phyloP scores from a whole-genome alignment of 1,139 yeast species.

The Candida sp. region DNA sequence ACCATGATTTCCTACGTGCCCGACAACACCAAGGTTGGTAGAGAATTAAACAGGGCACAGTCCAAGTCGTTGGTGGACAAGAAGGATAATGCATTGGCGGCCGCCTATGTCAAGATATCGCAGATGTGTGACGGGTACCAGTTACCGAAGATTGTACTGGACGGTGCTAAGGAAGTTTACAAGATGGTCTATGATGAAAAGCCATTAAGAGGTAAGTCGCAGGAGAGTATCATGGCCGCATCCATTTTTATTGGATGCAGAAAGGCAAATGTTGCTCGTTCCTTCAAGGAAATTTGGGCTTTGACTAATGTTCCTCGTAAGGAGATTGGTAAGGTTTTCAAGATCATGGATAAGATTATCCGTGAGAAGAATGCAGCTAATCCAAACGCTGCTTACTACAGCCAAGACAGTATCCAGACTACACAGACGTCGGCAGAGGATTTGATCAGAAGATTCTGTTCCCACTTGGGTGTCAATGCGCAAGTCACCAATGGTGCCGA shows the following conservation, averaged over 20 bases:
- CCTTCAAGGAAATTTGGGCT: slow-evolving; percentile 96
- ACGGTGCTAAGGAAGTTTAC: slow-evolving; percentile 96
- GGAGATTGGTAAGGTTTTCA: slow-evolving; percentile 90
- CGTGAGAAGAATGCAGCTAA: slow-evolving; percentile 63
- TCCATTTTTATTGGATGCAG: slow-evolving; percentile 95
- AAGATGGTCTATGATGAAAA: slow-evolving; percentile 91
- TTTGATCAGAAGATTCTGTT: slow-evolving; percentile 94
- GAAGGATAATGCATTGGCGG: slow-evolving; percentile 84
- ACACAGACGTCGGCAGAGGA: slow-evolving; percentile 95
- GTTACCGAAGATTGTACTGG: slow-evolving; percentile 93
- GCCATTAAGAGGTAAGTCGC: slow-evolving; percentile 87
- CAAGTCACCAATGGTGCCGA: slow-evolving; percentile 95
- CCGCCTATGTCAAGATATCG: slow-evolving; percentile 90
- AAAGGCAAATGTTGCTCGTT: slow-evolving; percentile 92
- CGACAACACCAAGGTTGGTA: slow-evolving; percentile 75
- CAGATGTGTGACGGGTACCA: slow-evolving; percentile 98
- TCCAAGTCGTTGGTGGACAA: slow-evolving; percentile 84
- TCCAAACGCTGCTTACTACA: slow-evolving; percentile 36
- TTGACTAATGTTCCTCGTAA: slow-evolving; percentile 92
- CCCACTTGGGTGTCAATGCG: slow-evolving; percentile 86
- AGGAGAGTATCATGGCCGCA: slow-evolving; percentile 96
- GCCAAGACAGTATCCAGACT: slow-evolving; percentile 69
- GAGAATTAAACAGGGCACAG: slow-evolving; percentile 91
- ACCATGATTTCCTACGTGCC: slow-evolving; percentile 91
- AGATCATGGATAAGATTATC: slow-evolving; percentile 78